phyloP scores from a whole-genome alignment of 2,329 filamentous ascomycete genomes.

The Davidsoniella virescens region DNA sequence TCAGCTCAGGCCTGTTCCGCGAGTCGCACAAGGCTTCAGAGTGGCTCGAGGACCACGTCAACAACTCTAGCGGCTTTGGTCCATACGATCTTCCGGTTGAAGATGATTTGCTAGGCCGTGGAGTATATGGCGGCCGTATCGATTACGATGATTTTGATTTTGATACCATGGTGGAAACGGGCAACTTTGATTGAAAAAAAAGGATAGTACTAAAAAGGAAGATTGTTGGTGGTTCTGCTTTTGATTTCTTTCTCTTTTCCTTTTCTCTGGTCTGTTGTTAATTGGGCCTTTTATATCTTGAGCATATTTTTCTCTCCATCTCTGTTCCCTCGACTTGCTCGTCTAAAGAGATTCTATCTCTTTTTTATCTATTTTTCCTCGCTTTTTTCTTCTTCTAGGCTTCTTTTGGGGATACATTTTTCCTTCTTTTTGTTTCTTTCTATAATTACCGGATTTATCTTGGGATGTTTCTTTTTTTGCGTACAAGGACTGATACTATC shows the following conservation, averaged over 20 bases:
- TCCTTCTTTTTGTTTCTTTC: not conserved
- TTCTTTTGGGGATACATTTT: not conserved
- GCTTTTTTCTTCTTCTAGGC: not conserved
- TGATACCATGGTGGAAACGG: not conserved
- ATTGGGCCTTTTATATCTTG: not conserved
- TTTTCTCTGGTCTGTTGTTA: not conserved
- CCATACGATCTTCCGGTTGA: not conserved
- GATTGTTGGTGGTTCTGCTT: not conserved
- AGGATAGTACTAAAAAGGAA: too few relatives aligned
- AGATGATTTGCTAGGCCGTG: slow-evolving; percentile 5
- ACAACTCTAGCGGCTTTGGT: not conserved
- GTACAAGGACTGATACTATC: not conserved
- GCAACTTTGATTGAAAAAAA: too few relatives aligned
- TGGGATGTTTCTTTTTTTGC: not conserved
- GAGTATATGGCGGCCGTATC: slow-evolving; percentile 2
- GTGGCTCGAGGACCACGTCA: not conserved
- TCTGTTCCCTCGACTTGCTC: not conserved
- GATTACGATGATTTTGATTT: not conserved
- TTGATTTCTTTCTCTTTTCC: slow-evolving; percentile 2
- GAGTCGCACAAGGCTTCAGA: not conserved
- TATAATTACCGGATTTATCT: not conserved
- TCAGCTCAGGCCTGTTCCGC: slow-evolving; percentile 3
- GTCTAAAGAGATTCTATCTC: too few relatives aligned
- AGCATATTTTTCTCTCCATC: not conserved
- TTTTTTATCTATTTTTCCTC: too few relatives aligned